Conservation (phyloP, 2,329 filamentous ascomycete genomes). For the Cyphellophora attinorum region DNA sequence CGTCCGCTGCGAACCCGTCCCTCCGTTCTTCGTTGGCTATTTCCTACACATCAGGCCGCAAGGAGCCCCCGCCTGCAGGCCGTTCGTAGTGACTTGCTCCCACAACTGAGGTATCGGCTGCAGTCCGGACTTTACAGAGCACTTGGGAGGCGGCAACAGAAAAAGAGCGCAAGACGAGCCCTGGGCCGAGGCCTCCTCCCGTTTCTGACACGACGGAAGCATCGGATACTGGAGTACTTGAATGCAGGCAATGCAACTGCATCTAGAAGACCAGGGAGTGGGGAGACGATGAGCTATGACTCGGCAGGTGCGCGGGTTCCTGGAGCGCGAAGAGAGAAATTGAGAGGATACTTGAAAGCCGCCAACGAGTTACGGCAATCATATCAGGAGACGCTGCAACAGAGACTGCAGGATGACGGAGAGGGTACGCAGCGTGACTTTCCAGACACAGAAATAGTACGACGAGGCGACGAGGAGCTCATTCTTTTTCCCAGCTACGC, state of each 20-base stretch:
- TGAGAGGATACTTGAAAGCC: conserved; percentile 63
- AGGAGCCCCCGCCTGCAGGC: conserved; percentile 49
- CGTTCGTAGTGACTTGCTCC: conserved; percentile 67
- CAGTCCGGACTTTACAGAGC: conserved; percentile 71
- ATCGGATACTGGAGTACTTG: conserved; percentile 20
- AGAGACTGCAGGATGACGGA: conserved; percentile 32
- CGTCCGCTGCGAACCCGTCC: too few species aligned
- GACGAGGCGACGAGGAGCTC: conserved; percentile 80
- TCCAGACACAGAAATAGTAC: conserved; percentile 71
- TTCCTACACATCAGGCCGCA: too few species aligned
- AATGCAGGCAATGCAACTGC: conserved; percentile 7
- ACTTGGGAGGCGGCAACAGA: conserved; percentile 55
- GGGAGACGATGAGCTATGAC: conserved; percentile 8
- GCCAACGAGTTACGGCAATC: conserved; percentile 63
- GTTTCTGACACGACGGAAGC: conserved; percentile 25
- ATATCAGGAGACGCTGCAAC: conserved; percentile 49
- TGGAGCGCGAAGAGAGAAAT: conserved; percentile 66
- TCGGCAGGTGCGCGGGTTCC: conserved; percentile 37
- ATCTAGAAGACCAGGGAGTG: conserved; percentile 22
- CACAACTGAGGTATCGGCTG: conserved; percentile 57
- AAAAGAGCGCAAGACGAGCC: conserved; percentile 39
- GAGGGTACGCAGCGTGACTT: conserved; percentile 64
- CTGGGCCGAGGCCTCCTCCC: conserved; percentile 38
- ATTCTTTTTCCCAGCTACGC: conserved; percentile 92
- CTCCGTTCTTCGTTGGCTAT: too few species aligned